phyloP scores from a whole-genome alignment of 208 protist species.

The Eutreptiella sp. region DNA sequence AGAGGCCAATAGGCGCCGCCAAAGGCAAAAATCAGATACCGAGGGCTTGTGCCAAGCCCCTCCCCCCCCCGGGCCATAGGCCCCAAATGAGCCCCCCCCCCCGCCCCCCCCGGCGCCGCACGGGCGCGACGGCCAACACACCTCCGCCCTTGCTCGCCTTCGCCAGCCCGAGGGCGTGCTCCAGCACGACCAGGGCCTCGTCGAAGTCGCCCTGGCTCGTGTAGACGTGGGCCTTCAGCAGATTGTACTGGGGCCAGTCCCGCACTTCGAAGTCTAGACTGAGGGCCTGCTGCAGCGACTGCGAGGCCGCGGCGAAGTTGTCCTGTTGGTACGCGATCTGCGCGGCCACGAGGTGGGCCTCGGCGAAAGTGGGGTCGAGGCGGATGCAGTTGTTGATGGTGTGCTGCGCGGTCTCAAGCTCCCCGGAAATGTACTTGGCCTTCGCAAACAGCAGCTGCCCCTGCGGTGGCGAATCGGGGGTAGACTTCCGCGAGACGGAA shows the following conservation, averaged over 20 bases:
- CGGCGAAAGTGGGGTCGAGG: slow-evolving; percentile 61
- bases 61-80: too few species aligned
- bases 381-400: slow-evolving; percentile 57
- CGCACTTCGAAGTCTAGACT: slow-evolving; percentile 84
- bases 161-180: slow-evolving; percentile 41
- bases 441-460: slow-evolving; percentile 71
- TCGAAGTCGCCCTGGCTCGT: slow-evolving; percentile 51
- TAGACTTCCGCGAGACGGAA: not conserved
- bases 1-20: too few species aligned
- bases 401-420: slow-evolving; percentile 58
- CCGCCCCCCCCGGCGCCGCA: too few species aligned
- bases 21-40: too few species aligned
- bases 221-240: slow-evolving; percentile 74
- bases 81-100: too few species aligned
- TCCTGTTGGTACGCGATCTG: slow-evolving; percentile 77
- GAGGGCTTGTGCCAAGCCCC: too few species aligned
- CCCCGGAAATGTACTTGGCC: slow-evolving; percentile 65
- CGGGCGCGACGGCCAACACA: not conserved
- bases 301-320: slow-evolving; percentile 58
- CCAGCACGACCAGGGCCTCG: slow-evolving; percentile 59
- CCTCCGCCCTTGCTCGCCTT: slow-evolving; percentile 28
- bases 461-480: too few species aligned
- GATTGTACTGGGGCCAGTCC: slow-evolving; percentile 77
- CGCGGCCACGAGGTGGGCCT: slow-evolving; percentile 74
- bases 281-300: slow-evolving; percentile 78